Evolutionary conservation across 2,329 filamentous ascomycete species (phyloP).

Genomic region (Aplosporella prunicola): DNA sequence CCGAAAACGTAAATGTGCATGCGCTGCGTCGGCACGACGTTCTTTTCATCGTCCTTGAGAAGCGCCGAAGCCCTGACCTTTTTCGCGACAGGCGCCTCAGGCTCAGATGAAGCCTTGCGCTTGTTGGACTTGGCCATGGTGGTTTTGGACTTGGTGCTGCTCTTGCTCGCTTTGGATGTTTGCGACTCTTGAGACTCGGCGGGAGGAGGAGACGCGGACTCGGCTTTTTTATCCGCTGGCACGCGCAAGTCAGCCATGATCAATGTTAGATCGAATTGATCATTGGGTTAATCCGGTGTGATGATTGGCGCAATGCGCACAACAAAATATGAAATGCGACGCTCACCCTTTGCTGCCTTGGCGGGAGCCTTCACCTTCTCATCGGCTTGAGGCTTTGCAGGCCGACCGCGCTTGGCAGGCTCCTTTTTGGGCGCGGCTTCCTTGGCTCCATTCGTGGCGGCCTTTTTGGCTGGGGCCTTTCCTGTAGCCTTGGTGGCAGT

Average conservation of each 20-base stretch:
- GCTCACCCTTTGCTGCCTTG: background rate
- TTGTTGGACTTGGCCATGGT: constrained; percentile 5
- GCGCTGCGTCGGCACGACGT: constrained; percentile 51
- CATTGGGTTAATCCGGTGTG: too few relatives aligned
- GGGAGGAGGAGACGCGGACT: too few relatives aligned
- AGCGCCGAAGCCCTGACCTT: constrained; percentile 19
- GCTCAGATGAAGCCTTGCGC: constrained; percentile 16
- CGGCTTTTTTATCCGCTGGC: too few relatives aligned
- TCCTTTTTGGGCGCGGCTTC: constrained; percentile 9
- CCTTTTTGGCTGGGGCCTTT: constrained; percentile 20
- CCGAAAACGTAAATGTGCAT: constrained; percentile 75
- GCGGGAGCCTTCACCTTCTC: background rate
- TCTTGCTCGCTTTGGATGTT: constrained; percentile 2
- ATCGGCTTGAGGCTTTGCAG: constrained; percentile 8
- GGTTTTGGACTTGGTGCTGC: background rate
- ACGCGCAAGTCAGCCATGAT: too few relatives aligned
- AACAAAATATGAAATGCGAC: too few relatives aligned
- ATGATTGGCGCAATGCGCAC: too few relatives aligned
- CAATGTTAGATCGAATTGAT: too few relatives aligned
- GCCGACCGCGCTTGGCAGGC: background rate
- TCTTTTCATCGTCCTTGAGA: constrained; percentile 40
- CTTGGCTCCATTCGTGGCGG: constrained; percentile 20
- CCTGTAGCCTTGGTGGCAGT: constrained; percentile 11
- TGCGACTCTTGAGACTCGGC: too few relatives aligned
- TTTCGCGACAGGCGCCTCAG: constrained; percentile 13